Evolutionary conservation across 331 rosid species (phyloP).

Genomic region (Quercus lobata): DNA sequence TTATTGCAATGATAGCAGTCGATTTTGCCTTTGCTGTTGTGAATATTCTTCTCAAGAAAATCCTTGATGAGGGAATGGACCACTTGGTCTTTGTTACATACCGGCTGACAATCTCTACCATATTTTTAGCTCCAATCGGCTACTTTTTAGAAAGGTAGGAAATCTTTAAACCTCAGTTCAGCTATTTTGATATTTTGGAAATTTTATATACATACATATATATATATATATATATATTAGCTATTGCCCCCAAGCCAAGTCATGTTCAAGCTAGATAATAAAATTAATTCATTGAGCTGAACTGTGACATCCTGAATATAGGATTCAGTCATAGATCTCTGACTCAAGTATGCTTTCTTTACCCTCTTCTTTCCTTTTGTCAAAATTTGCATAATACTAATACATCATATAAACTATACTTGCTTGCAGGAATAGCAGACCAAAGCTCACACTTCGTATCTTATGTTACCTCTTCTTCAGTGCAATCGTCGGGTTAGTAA

Average conservation of each 20-base stretch:
- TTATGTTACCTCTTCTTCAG: conserved; percentile 77
- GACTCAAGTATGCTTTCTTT: background rate
- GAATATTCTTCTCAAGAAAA: conserved; percentile 83
- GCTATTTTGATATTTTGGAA: conserved; percentile 5
- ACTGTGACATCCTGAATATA: background rate
- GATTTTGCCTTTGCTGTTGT: conserved; percentile 60
- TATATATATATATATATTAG: background rate
- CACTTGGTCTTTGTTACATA: conserved; percentile 88
- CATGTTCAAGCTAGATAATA: background rate
- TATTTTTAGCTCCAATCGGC: conserved; percentile 71
- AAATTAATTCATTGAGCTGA: background rate
- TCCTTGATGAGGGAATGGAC: conserved; percentile 76
- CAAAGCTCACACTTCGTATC: conserved; percentile 54
- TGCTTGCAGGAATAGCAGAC: conserved; percentile 59
- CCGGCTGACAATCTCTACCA: conserved; percentile 59
- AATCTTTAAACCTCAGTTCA: background rate
- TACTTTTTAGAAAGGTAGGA: conserved; percentile 70
- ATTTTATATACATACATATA: background rate
- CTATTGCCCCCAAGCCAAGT: background rate
- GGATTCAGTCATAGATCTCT: conserved; percentile 5
- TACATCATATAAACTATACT: conserved; percentile 1
- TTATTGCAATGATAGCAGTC: conserved; percentile 64
- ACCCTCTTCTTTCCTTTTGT: background rate
- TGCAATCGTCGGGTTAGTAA: conserved; percentile 77
- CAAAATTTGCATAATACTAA: background rate